A percentile compares a stretch with the other conserved stretches of the same genome.
phyloP scores from a whole-genome alignment of 768 basidiomycete genomes.

The Neoboletus subvelutipes region DNA sequence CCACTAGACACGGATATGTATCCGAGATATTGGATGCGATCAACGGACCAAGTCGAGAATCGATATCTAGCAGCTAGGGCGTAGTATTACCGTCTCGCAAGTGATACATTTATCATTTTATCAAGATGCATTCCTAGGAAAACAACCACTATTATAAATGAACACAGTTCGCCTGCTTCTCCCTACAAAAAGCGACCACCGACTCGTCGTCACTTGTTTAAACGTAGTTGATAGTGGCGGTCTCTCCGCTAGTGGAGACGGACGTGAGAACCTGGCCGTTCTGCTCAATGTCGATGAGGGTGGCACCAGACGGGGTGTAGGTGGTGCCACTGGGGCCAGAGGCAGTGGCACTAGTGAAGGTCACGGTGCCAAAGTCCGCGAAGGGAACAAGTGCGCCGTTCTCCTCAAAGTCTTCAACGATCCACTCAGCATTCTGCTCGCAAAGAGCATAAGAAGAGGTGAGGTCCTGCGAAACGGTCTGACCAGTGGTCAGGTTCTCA shows the following conservation, averaged over 20 bases:
- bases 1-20: not conserved
- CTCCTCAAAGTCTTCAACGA: conserved; percentile 21
- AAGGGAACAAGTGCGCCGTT: conserved; percentile 5
- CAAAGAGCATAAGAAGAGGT: conserved; percentile 19
- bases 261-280: conserved; percentile 9
- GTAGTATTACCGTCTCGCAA: not conserved
- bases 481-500: conserved; percentile 20
- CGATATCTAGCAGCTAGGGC: not conserved
- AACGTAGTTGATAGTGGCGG: conserved; percentile 7
- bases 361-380: conserved; percentile 22
- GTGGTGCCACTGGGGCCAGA: conserved; percentile 1
- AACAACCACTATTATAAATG: not conserved
- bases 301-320: conserved; percentile 12
- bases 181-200: not conserved
- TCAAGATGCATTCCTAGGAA: not conserved
- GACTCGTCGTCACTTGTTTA: not conserved
- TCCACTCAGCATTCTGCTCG: conserved; percentile 22
- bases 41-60: not conserved
- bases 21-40: not conserved
- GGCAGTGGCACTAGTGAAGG: conserved; percentile 13
- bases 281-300: conserved; percentile 14
- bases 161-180: not conserved
- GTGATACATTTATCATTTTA: not conserved
- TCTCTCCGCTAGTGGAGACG: conserved; percentile 1
- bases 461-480: conserved; percentile 4